Base-by-base conservation (phyloP, 306 rosid genomes). In the Rosa rugosa region DNA sequence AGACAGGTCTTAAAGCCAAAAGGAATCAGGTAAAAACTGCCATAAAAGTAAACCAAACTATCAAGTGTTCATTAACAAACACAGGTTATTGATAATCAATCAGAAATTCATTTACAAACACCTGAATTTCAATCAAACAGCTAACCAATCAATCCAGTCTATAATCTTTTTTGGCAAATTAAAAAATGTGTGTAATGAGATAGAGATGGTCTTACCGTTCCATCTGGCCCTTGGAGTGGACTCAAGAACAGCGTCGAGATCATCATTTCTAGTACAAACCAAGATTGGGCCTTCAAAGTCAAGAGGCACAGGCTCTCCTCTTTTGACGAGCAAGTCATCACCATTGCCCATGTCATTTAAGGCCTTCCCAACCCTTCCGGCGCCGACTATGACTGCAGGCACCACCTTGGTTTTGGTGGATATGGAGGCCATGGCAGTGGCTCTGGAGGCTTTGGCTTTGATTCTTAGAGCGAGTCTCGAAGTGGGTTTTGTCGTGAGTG, bases 231-330 rank as follows among this genome's bases (percentile, higher is more conserved):
- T 82, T 42, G 99, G 99, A 69, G 96, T 95, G 10, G 90, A 79
- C 20, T 90, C 80, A 62, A 95, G 96, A 44, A 95, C 97, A 10
- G 86, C 88, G 3, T 95, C 96, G 13, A 95, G 98, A 88, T 95
- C 97, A 64, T 95, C 99, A 75, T 95, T 95, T 63, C 99, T 84
- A 0, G 99, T 95, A 78, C 99, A 95, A 2, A 92, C 97, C 36
- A 92, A 81, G 54, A 95, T 88, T 11, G 99, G 99, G 13, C 99
- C 97, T 3, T 77, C 23, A 51, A 91, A 92, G 46, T 86, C 88
- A 17, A 88, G 80, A 1, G 98, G 99, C 42, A 95, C 92, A 0
- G 86, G 40, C 45, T 95, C 92, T 22, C 98, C 98, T 53, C 99
- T 86, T 73, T 83, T 78, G 38, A 95, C 88, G 9, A 95, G 84